Base-by-base conservation (phyloP, 1,139 yeast species). In the Scheffersomyces quercinus region DNA sequence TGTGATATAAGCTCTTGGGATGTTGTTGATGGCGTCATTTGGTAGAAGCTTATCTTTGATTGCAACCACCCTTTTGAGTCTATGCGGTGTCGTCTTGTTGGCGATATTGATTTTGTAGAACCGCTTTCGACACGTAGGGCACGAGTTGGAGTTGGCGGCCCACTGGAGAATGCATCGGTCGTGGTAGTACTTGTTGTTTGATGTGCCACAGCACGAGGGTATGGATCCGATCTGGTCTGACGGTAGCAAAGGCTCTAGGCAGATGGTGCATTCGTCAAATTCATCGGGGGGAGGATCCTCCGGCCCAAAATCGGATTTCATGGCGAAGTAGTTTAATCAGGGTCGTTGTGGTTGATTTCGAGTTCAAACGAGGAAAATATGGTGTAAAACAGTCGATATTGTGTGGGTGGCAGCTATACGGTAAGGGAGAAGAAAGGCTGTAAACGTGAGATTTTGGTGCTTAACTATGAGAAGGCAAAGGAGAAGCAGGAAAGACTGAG, bases 61-160 rank as follows among this genome's bases (percentile, higher is more conserved):
- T 1, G 47, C 32, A 8, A 67, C 15, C 29, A 44, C 42, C 12
- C 26, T 44, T 37, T 36, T 29, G 26, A 48, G 44, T 31, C 13
- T 28, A 26, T 4, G 35, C 29, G 8, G 54, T 51, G 4, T 38
- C 37, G 9, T 41, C 37, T 13, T 44, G 38, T 5, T 44, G 29
- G 51, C 55, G 30, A 64, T 55, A 37, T 59, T 60, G 36, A 73
- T 59, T 41, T 55, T 53, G 48, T 68, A 55, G 52, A 62, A 74
- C 16, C 59, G 54, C 37, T 59, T 55, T 24, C 83, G 72, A 55
- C 83, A 79, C 1, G 77, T 76, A 3, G 83, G 83, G 51, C 83
- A 79, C 37, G 75, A 68, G 55, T 77, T 77, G 32, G 82, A 74
- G 37, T 70, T 68, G 28, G 62, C 53, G n/a, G 75, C 60, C 84